Base-by-base conservation (phyloP, 495 filamentous ascomycete species). In the Aspergillus campestris region DNA sequence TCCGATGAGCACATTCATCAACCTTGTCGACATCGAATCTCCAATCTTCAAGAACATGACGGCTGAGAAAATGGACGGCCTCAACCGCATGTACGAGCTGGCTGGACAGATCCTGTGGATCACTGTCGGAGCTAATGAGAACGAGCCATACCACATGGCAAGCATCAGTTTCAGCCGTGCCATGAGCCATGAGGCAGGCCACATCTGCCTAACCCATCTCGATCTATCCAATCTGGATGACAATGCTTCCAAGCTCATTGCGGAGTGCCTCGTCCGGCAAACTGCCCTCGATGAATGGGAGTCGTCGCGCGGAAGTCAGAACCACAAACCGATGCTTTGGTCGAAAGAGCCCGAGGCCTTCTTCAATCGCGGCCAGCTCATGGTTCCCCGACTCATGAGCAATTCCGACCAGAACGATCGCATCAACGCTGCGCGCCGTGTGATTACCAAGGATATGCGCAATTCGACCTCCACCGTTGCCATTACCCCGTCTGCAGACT, bases 21-120 rank as follows among this genome's bases (percentile, higher is more conserved):
- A 24, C 45, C 49, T 79, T 12, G 39, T 53, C 7, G 75, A 79
- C 24, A 51, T 71, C 10, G 62, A 69, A 50, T 48, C 57, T 7
- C 61, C 70, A 0, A 50, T 73, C n/a, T 71, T 78, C 27, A 56
- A 69, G 31, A 47, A 51, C 8, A 51, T 78, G 8, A 64, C 59
- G 0, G 15, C 41, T 3, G 42, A 47, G 11, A 38, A 30, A 7
- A 31, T 51, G 13, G 12, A 44, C 0, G 38, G 42, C 5, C 27
- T 64, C 7, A 49, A 57, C 41, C 8, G n/a, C 1, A 15, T 76
- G 6, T 53, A 69, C 8, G 39, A 57, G 11, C 36, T 30, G 10
- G 41, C 48, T 0, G 58, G 58, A 39, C 53, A 45, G 14, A n/a
- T 71, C 1, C 45, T 74, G 0, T 74, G 70, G 70, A 34, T 75